These are phyloP conservation scores for Penicillium griseofulvum DNA, from an alignment of 2,329 filamentous ascomycete species.

Conservation along the genomic window DNA sequence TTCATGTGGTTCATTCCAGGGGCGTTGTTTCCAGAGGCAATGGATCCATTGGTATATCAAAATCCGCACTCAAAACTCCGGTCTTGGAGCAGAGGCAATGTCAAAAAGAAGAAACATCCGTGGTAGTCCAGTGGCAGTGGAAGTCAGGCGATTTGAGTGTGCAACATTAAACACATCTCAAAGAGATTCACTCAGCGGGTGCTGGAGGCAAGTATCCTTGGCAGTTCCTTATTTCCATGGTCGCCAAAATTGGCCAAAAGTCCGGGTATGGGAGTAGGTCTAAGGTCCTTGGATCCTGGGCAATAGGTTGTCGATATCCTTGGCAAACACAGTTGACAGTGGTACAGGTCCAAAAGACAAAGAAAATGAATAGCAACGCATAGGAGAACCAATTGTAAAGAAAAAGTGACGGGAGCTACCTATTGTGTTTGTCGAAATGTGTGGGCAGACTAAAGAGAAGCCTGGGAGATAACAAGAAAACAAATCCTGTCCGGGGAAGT, in stretches of 20 bases:
- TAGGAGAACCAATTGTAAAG: conserved; percentile 24
- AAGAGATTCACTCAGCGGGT: conserved; percentile 36
- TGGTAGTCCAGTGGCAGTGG: conserved; percentile 19
- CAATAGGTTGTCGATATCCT: conserved; percentile 10
- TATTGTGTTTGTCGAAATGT: conserved; percentile 34
- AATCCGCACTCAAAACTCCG: conserved; percentile 28
- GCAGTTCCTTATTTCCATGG: conserved; percentile 27
- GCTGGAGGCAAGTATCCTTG: conserved; percentile 28
- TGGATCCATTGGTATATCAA: conserved; percentile 11
- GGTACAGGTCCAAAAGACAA: conserved; percentile 24
- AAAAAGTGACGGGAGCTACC: conserved; percentile 44
- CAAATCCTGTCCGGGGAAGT: conserved; percentile 34
- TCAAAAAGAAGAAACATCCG: conserved; percentile 14
- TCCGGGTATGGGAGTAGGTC: conserved; percentile 15
- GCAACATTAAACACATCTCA: conserved; percentile 44
- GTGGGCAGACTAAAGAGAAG: conserved; percentile 25
- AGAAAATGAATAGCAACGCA: conserved; percentile 18
- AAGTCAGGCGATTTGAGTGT: conserved; percentile 27
- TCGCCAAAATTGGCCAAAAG: conserved; percentile 19
- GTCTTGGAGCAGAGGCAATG: conserved; percentile 27
- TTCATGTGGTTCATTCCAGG: conserved; percentile 13
- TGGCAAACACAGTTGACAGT: conserved; percentile 10
- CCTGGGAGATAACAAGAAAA: conserved; percentile 31
- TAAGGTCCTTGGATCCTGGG: conserved; percentile 21
- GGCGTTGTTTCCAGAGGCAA: conserved; percentile 4